Percentiles rank a stretch among this genome's conserved stretches.
Evolutionary conservation across 108 stramenopile species (phyloP).

Genomic region (Fistulifera solaris): DNA sequence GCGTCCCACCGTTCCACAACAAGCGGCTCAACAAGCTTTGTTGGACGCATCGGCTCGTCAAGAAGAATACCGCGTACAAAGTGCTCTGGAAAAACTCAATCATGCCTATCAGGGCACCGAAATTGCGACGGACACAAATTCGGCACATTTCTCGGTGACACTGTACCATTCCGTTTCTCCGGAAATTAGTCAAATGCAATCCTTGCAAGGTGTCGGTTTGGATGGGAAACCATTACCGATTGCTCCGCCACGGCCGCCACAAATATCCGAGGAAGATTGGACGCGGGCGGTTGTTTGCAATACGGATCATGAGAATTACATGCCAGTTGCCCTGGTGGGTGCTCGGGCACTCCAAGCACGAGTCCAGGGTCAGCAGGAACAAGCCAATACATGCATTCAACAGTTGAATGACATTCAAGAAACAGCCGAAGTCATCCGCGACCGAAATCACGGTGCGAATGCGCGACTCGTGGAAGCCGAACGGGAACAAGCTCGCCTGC

Average conservation of each 20-base stretch:
- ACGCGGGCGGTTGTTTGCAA: conserved; percentile 69
- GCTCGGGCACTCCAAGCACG: conserved; percentile 53
- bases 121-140: conserved; percentile 9
- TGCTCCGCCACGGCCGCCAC: conserved; percentile 46
- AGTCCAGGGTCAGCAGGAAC: conserved; percentile 47
- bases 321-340: conserved; percentile 55
- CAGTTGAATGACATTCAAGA: conserved; percentile 25
- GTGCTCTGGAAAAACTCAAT: conserved; percentile 39
- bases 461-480: conserved; percentile 17
- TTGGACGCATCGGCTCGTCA: conserved; percentile 57
- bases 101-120: conserved; percentile 31
- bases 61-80: conserved; percentile 55
- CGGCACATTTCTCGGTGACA: conserved; percentile 44
- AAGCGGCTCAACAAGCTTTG: conserved; percentile 59
- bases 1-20: conserved; percentile 42
- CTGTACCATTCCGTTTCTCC: conserved; percentile 64
- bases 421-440: conserved; percentile 7
- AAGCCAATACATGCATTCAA: conserved; percentile 24
- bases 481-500: conserved; percentile 26
- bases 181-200: conserved; percentile 44
- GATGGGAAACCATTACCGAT: conserved; percentile 15
- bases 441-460: conserved; percentile 17
- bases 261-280: conserved; percentile 55
- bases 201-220: conserved; percentile 20
- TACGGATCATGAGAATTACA: conserved; percentile 57